A percentile compares a stretch with the other conserved stretches of the same genome.
These are phyloP conservation scores for Kodamaea leandrae DNA, from an alignment of 805 yeast genomes.

Conservation along the genomic window DNA sequence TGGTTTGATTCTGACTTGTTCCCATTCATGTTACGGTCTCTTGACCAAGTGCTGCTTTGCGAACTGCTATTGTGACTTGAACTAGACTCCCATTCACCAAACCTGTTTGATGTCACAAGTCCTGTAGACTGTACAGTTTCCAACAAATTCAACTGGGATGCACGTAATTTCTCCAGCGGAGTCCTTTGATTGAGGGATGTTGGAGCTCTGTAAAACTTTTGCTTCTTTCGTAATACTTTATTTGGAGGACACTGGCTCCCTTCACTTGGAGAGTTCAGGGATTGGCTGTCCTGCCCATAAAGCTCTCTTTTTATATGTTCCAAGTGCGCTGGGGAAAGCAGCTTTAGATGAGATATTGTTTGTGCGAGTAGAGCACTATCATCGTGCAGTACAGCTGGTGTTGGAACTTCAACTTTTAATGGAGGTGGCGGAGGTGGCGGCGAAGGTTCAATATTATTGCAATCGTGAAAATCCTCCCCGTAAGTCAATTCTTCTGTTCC, in stretches of 20 bases:
- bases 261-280: neutral
- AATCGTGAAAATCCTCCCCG: conserved; percentile 11
- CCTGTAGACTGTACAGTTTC: conserved; percentile 21
- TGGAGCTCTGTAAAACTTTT: conserved; percentile 19
- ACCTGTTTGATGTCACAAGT: conserved; percentile 13
- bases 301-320: neutral
- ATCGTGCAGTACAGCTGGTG: neutral
- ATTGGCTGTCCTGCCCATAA: too few relatives aligned
- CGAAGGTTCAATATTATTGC: neutral
- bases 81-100: conserved; percentile 16
- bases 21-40: neutral
- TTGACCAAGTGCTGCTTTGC: conserved; percentile 9
- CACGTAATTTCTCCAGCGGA: conserved; percentile 11
- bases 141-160: conserved; percentile 23
- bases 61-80: conserved; percentile 7
- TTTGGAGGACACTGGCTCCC: neutral
- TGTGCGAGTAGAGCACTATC: neutral
- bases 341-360: neutral
- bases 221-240: conserved; percentile 6
- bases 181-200: conserved; percentile 16
- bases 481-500: conserved; percentile 19
- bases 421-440: neutral
- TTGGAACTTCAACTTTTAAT: neutral
- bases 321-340: neutral
- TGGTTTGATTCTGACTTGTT: too few relatives aligned